phyloP scores from a whole-genome alignment of 2,329 filamentous ascomycete species.

The Nemania abortiva region DNA sequence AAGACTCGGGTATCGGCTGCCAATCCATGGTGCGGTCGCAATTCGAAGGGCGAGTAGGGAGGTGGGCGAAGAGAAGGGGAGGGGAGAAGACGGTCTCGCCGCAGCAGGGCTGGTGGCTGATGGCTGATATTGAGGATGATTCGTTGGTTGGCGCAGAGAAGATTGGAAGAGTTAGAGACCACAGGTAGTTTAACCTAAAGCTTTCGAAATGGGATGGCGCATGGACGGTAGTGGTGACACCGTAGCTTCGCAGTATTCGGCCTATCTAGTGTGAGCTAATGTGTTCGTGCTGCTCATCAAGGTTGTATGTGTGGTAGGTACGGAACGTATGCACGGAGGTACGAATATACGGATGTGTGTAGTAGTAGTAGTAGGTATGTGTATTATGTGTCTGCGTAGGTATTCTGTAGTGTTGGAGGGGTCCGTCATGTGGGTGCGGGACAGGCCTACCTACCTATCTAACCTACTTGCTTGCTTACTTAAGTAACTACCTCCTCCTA shows the following conservation, averaged over 20 bases:
- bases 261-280: conserved; percentile 11
- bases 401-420: conserved; percentile 19
- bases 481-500: background rate
- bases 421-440: conserved; percentile 21
- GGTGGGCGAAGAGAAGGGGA: background rate
- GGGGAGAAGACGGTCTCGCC: background rate
- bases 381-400: conserved; percentile 4
- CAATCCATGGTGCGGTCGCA: conserved; percentile 76
- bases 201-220: conserved; percentile 31
- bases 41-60: background rate
- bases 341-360: background rate
- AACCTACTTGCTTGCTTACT: background rate
- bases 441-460: conserved; percentile 18
- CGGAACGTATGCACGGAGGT: background rate
- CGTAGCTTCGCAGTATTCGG: conserved; percentile 6
- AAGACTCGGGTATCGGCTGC: conserved; percentile 88
- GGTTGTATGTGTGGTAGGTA: conserved; percentile 6
- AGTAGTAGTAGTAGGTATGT: background rate
- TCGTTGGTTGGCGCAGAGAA: conserved; percentile 22
- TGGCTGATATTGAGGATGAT: background rate
- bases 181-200: conserved; percentile 17
- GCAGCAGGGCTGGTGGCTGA: conserved; percentile 5
- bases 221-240: conserved; percentile 19
- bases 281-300: conserved; percentile 10
- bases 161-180: background rate